Base-by-base conservation (phyloP, 192 early-diverging fungal species). In the Lunasporangiospora selenospora region DNA sequence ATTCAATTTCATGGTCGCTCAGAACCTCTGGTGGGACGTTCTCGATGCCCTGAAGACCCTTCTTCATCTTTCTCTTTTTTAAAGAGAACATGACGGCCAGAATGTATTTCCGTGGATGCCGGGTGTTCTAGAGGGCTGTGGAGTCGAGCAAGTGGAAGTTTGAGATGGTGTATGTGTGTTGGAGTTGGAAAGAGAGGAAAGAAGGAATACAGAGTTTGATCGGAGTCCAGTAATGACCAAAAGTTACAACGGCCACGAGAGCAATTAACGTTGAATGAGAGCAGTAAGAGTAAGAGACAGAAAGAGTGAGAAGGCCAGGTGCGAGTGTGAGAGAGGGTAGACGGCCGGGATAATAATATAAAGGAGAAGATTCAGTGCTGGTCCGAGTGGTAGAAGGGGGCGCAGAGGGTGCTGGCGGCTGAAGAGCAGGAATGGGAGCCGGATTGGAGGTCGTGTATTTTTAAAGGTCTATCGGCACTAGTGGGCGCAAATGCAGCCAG, bases 11-110 rank as follows among this genome's bases (percentile, higher is more conserved):
- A 34, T 65, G 46, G 37, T 42, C 52, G 27, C 5, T 38, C 11
- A 57, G 63, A 31, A 50, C 38, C 34, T 65, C 58, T n/a, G n/a
- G 33, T 33, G 12, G 3, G n/a, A n/a, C n/a, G 43, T 21, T 36
- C 8, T 34, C 24, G 18, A 48, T 53, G 18, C 47, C 54, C n/a
- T 58, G 67, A 5, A 62, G 30, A 7, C 58, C 58, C 33, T 54
- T 56, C 30, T 33, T 47, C 42, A 61, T 73, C 23, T 73, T 63
- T 42, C n/a, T n/a, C n/a, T 63, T 63, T 34, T 58, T 58, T 44
- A 67, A 41, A 24, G 56, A 56, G 42, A 67, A 67, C 16, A 67
- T 67, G 32, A 39, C 42, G 39, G 24, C 39, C 18, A 37, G 24
- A 41, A 9, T 29, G 11, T 23, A 36, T 24, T 63, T n/a, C n/a